A percentile compares a stretch with the other conserved stretches of the same genome.
Evolutionary conservation across 2,329 filamentous ascomycete genomes (phyloP).

Genomic region (Diaporthe citriasiana): DNA sequence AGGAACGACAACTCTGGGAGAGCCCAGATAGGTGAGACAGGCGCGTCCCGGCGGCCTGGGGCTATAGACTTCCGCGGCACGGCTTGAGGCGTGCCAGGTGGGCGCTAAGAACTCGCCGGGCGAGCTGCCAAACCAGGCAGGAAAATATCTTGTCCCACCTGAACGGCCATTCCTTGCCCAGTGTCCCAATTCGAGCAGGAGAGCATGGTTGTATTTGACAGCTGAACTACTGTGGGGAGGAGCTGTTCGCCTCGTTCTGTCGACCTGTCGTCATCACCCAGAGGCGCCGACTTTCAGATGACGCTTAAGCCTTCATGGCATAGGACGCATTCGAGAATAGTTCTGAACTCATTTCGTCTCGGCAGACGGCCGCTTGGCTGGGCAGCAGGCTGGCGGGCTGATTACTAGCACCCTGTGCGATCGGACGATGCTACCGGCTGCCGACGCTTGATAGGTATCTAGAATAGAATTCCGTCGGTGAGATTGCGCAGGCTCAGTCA

Average conservation of each 20-base stretch:
- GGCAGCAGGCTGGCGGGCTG: not conserved
- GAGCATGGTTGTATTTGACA: not conserved
- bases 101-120: not conserved
- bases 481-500: not conserved
- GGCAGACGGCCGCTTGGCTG: constrained; percentile 12
- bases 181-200: not conserved
- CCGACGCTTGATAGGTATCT: not conserved
- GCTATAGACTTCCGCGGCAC: constrained; percentile 24
- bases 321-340: constrained; percentile 22
- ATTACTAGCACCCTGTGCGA: not conserved
- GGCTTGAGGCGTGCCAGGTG: constrained; percentile 26
- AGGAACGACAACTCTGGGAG: not conserved
- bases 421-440: not conserved
- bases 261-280: constrained; percentile 1
- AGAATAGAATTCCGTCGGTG: not conserved
- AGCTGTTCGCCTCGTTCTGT: not conserved
- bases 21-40: constrained; percentile 21
- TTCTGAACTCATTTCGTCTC: constrained; percentile 14
- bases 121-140: not conserved
- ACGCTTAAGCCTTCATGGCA: not conserved
- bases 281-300: constrained; percentile 18
- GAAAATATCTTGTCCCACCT: not conserved
- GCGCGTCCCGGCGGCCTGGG: constrained; percentile 23
- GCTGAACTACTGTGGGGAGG: not conserved
- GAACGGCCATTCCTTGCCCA: not conserved